phyloP scores from a whole-genome alignment of 2,329 filamentous ascomycete species.

The Beauveria asiatica region DNA sequence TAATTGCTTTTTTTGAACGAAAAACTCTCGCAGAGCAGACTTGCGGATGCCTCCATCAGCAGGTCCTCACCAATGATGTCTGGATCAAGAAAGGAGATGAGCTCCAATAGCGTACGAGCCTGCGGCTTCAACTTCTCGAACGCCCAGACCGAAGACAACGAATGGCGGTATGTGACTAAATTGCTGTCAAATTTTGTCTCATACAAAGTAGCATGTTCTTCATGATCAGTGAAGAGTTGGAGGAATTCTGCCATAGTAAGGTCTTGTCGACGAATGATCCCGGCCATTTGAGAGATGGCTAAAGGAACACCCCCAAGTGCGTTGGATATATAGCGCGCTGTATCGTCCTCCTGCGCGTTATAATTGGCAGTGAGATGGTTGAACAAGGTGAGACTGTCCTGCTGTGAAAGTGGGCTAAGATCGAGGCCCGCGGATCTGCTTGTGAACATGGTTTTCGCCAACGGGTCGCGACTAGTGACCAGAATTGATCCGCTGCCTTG shows the following conservation, averaged over 20 bases:
- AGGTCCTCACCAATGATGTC: conserved; percentile 5
- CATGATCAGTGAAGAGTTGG: too few relatives aligned
- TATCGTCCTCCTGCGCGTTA: neutral
- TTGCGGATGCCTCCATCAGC: neutral
- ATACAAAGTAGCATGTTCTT: neutral
- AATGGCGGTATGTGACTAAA: conserved; percentile 1
- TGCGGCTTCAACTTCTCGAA: conserved; percentile 7
- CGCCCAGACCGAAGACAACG: neutral
- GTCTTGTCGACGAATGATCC: conserved; percentile 8
- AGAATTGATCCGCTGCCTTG: conserved; percentile 9
- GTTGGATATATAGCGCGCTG: neutral
- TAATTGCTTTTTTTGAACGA: conserved; percentile 6
- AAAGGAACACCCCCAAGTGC: conserved; percentile 8
- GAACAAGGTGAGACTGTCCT: neutral
- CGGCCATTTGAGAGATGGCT: conserved; percentile 10
- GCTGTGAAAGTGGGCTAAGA: neutral
- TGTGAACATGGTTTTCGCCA: conserved; percentile 6
- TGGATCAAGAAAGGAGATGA: conserved; percentile 8
- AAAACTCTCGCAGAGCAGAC: neutral
- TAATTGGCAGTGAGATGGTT: neutral
- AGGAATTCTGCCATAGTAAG: too few relatives aligned
- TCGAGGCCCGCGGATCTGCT: neutral
- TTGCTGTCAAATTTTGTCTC: conserved; percentile 3
- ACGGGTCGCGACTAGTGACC: conserved; percentile 9
- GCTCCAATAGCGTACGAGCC: neutral